Evolutionary conservation across 2,329 filamentous ascomycete genomes (phyloP).

Genomic region (Fusarium duplospermum): DNA sequence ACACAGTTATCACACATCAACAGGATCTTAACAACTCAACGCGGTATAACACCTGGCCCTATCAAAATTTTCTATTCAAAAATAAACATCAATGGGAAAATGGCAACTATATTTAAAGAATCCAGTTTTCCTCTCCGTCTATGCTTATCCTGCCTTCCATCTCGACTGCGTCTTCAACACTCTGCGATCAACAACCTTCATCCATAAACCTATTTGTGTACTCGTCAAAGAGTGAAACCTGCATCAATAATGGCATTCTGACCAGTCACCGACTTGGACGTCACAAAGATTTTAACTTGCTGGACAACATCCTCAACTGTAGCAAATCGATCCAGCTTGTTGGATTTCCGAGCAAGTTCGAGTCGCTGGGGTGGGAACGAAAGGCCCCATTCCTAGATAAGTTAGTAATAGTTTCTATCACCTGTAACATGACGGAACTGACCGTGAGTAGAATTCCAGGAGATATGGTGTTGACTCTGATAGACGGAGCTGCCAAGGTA

Average conservation of each 20-base stretch:
- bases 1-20: too few species aligned
- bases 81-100: too few species aligned
- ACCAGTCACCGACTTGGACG: not conserved
- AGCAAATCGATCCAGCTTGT: not conserved
- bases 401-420: not conserved
- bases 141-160: not conserved
- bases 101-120: not conserved
- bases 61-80: too few species aligned
- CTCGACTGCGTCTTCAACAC: not conserved
- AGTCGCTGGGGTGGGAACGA: not conserved
- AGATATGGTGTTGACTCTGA: not conserved
- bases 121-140: not conserved
- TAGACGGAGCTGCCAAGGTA: not conserved
- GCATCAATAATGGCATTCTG: slow-evolving; percentile 2
- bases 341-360: not conserved
- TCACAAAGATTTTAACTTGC: not conserved
- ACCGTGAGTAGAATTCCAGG: not conserved
- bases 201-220: not conserved
- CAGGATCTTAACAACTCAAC: too few species aligned
- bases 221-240: slow-evolving; percentile 17
- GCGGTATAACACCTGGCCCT: too few species aligned
- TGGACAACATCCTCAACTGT: not conserved
- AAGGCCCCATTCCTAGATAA: not conserved
- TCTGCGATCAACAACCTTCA: not conserved
- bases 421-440: not conserved